Percentiles rank a stretch among this genome's conserved stretches.
Conservation (phyloP, 73 alveolate species). For the Paramecium primaurelia region DNA sequence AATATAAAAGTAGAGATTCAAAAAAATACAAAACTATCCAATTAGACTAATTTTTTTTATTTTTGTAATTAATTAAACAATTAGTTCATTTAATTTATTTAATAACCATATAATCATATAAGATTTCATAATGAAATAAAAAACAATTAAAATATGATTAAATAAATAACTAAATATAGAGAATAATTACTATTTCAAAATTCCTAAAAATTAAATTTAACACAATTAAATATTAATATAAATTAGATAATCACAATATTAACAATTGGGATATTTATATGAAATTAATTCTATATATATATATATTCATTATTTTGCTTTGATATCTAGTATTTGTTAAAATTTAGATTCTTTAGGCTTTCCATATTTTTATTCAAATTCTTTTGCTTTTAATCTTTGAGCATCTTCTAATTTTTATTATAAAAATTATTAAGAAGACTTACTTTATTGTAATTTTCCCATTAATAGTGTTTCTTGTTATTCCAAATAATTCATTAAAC, state of each 20-base stretch:
- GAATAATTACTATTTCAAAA: no score
- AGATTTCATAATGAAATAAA: no score
- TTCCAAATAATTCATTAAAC: background rate
- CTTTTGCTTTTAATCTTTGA: background rate
- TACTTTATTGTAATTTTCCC: background rate
- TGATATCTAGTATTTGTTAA: background rate
- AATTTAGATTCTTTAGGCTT: slow-evolving; percentile 10
- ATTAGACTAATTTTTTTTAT: no score
- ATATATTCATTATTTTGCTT: slow-evolving; percentile 13
- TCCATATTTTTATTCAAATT: slow-evolving; percentile 36
- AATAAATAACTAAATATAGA: no score
- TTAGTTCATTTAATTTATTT: no score
- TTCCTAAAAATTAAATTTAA: no score
- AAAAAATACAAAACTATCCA: no score
- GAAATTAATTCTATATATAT: background rate
- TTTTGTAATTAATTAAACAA: no score
- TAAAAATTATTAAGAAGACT: background rate
- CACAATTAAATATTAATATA: no score
- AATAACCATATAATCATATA: no score
- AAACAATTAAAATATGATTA: no score
- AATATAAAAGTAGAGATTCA: no score
- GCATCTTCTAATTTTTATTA: slow-evolving; percentile 22
- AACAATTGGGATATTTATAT: background rate
- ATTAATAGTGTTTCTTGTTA: background rate
- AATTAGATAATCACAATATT: background rate